Evolutionary conservation across 2,329 filamentous ascomycete species (phyloP), one percentile per base, ranked within the genome.

Genomic region (Botrytis squamosa): DNA sequence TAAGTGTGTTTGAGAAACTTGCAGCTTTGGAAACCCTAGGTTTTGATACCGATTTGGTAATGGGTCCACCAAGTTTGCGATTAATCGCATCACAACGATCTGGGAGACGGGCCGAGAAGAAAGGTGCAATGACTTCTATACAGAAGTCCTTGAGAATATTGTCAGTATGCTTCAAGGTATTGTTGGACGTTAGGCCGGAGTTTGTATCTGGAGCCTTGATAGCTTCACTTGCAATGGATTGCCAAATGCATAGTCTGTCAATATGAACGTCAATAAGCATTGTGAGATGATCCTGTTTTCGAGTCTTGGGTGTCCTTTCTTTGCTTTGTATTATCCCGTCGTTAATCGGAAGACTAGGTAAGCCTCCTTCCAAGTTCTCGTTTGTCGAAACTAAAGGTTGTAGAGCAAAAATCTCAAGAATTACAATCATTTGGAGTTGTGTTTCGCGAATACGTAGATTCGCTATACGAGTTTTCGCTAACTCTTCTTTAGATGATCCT

Each of bases 171-270:
- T 75, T 80, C 62, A 59, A 73, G 73, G 70, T 76, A 62, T 62
- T 74, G 67, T 62, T 72, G 38, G 74, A 59, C 55, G 74, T 44
- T 75, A 73, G 40, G 33, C 42, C 82, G 83, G 65, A 72, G 80
- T 81, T 72, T 82, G 81, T 60, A 83, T 83, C 3, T 76, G 75
- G 1, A 20, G 66, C 73, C 75, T 82, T 76, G 63, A 87, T 82
- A 72, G 89, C 87, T 76, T 92, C 88, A 36, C 89, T 83, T 52
- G 90, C 89, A 12, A 93, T 90, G 5, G 92, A 93, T 80, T 95
- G 92, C 93, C 93, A 95, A 74, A 96, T 96, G 78, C 91, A 93
- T 38, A 96, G 84, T 65, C 92, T 90, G 81, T 96, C 93, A 12
- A 93, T 88, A 70, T 94, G 88, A 0, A 94, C 85, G 79, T 95